Evolutionary conservation across 345 rosid genomes (phyloP).

Genomic region (Citrus australasica): DNA sequence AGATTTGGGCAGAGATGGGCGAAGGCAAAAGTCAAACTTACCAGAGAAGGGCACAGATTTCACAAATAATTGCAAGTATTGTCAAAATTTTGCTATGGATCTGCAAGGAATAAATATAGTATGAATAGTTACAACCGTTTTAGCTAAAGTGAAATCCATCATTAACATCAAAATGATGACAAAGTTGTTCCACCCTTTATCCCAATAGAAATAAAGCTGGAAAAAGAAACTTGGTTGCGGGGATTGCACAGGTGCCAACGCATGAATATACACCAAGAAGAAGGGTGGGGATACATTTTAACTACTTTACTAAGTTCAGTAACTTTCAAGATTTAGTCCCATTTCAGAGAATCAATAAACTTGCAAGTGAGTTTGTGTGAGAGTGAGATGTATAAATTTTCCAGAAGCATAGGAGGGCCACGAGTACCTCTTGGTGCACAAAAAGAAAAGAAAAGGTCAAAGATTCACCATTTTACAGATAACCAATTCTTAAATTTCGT

Average conservation of each 20-base stretch:
- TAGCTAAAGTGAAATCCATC: not conserved
- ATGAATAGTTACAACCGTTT: not conserved
- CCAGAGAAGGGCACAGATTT: constrained; percentile 88
- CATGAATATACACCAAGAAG: not conserved
- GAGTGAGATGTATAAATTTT: too few relatives aligned
- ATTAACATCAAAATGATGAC: not conserved
- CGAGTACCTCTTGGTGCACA: not conserved
- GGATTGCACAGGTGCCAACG: not conserved
- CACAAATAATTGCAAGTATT: constrained; percentile 67
- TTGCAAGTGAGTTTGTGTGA: not conserved
- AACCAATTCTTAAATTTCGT: not conserved
- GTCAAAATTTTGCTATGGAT: constrained; percentile 80
- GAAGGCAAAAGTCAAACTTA: constrained; percentile 32
- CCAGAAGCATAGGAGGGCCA: not conserved
- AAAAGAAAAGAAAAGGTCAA: not conserved
- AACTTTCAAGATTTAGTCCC: not conserved
- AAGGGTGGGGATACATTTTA: not conserved
- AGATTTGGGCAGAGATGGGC: not conserved
- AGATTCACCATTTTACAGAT: not conserved
- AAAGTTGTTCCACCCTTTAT: not conserved
- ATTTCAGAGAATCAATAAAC: not conserved
- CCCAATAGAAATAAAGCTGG: not conserved
- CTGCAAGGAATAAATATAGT: constrained; percentile 41
- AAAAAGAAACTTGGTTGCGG: not conserved
- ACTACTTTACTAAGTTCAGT: not conserved